These are phyloP conservation scores for Fusarium oxysporum DNA, from an alignment of 2,329 filamentous ascomycete species.

Conservation along the genomic window DNA sequence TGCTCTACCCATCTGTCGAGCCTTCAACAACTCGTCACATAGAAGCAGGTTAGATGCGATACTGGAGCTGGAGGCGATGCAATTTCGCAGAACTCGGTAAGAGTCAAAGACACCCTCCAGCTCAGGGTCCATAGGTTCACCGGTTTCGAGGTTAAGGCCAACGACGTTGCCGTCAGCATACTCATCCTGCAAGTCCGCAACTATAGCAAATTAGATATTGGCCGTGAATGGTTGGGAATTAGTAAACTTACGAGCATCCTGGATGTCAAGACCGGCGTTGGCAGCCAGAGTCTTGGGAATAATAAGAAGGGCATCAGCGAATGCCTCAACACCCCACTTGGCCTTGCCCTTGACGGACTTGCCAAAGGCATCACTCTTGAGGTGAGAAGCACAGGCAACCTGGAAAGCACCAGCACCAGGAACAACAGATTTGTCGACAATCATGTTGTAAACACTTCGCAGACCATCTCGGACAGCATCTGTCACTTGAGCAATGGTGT, in stretches of 20 bases:
- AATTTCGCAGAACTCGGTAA: constrained; percentile 93
- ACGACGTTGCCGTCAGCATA: constrained; percentile 84
- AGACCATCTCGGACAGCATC: constrained; percentile 96
- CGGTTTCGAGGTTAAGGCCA: constrained; percentile 86
- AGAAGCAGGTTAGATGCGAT: constrained; percentile 96
- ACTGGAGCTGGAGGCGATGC: constrained; percentile 90
- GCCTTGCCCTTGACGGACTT: constrained; percentile 98
- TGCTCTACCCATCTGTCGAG: constrained; percentile 87
- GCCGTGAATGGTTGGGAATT: neutral
- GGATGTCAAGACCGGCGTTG: constrained; percentile 95
- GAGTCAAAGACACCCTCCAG: constrained; percentile 95
- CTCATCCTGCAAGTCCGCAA: constrained; percentile 89
- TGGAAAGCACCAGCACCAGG: constrained; percentile 97
- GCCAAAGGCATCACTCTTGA: constrained; percentile 86
- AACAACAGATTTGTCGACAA: constrained; percentile 96
- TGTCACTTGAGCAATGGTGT: constrained; percentile 96
- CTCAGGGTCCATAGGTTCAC: constrained; percentile 94
- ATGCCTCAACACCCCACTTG: constrained; percentile 94
- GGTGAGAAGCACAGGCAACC: constrained; percentile 87
- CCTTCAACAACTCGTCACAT: constrained; percentile 97
- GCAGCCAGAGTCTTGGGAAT: constrained; percentile 98
- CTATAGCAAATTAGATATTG: constrained; percentile 56
- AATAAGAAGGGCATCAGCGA: constrained; percentile 92
- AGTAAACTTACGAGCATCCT: constrained; percentile 84
- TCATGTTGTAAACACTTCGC: constrained; percentile 98